Conservation (phyloP, 306 rosid genomes). For the Ziziphus jujuba region DNA sequence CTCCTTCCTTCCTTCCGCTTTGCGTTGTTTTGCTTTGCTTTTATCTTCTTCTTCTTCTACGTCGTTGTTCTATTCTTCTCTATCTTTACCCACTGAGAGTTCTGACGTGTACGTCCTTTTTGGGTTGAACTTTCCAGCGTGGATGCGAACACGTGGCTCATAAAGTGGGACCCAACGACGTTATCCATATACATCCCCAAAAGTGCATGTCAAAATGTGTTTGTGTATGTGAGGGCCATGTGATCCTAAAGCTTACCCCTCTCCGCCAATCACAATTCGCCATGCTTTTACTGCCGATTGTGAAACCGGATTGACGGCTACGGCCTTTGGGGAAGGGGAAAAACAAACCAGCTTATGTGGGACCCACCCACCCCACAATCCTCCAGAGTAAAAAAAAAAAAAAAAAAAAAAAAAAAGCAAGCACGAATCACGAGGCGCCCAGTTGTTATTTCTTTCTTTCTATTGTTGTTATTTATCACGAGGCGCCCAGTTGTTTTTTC, state of each 20-base stretch:
- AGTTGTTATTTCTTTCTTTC: background rate
- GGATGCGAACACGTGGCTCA: slow-evolving; percentile 53
- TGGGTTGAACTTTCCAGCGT: slow-evolving; percentile 74
- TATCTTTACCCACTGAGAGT: slow-evolving; percentile 21
- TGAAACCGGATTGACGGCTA: background rate
- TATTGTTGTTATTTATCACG: background rate
- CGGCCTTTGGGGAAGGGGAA: background rate
- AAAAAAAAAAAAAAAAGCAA: too few relatives aligned
- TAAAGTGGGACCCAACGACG: slow-evolving; percentile 46
- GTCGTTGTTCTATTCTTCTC: background rate
- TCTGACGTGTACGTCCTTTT: slow-evolving; percentile 54
- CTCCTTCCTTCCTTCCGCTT: slow-evolving; percentile 8
- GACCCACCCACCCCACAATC: too few relatives aligned
- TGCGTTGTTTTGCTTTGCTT: slow-evolving; percentile 6
- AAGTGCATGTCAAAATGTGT: slow-evolving; percentile 2
- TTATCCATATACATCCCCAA: slow-evolving; percentile 40
- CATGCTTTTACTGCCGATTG: background rate
- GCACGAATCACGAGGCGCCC: background rate
- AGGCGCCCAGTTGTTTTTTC: background rate
- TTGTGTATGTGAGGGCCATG: slow-evolving; percentile 8
- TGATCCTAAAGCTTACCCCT: slow-evolving; percentile 15
- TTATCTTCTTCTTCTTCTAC: slow-evolving; percentile 6
- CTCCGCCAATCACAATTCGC: slow-evolving; percentile 8
- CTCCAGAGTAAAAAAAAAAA: too few relatives aligned
- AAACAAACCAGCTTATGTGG: background rate